phyloP scores from a whole-genome alignment of 768 basidiomycete genomes.

The Naganishia friedmannii region DNA sequence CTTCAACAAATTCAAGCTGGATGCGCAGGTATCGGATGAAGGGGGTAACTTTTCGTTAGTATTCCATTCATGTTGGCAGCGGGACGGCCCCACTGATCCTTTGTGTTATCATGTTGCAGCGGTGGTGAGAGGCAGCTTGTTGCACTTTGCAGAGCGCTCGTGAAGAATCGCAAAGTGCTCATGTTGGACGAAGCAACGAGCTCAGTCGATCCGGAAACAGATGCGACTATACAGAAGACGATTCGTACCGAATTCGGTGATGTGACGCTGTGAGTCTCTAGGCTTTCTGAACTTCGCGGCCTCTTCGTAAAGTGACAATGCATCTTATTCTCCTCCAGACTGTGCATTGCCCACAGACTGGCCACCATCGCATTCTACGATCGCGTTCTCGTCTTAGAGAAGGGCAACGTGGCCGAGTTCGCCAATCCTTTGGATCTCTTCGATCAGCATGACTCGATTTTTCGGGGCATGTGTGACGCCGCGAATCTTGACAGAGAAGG shows the following conservation, averaged over 20 bases:
- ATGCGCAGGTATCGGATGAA: slow-evolving; percentile 79
- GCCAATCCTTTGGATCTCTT: slow-evolving; percentile 40
- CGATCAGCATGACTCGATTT: slow-evolving; percentile 59
- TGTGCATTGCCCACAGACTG: slow-evolving; percentile 38
- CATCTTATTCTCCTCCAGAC: slow-evolving; percentile 52
- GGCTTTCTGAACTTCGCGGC: too few relatives aligned
- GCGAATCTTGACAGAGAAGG: slow-evolving; percentile 62
- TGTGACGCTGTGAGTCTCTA: slow-evolving; percentile 31
- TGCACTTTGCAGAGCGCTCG: slow-evolving; percentile 62
- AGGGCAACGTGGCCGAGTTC: slow-evolving; percentile 46
- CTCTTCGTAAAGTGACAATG: too few relatives aligned
- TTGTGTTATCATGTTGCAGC: slow-evolving; percentile 68
- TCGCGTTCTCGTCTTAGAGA: slow-evolving; percentile 48
- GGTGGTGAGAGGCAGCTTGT: slow-evolving; percentile 69
- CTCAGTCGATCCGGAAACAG: slow-evolving; percentile 51
- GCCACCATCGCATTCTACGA: slow-evolving; percentile 48
- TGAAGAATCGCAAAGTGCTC: slow-evolving; percentile 63
- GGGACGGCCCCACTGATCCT: slow-evolving; percentile 71
- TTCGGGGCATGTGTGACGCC: slow-evolving; percentile 68
- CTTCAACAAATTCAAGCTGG: slow-evolving; percentile 63
- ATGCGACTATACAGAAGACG: slow-evolving; percentile 64
- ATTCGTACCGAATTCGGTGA: slow-evolving; percentile 62
- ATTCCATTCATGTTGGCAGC: slow-evolving; percentile 84
- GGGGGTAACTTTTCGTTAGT: slow-evolving; percentile 74
- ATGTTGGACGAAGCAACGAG: slow-evolving; percentile 33